Evolutionary conservation across 208 protist genomes (phyloP), one percentile per base, ranked within the genome.

Genomic region (Leishmania gerbilli): DNA sequence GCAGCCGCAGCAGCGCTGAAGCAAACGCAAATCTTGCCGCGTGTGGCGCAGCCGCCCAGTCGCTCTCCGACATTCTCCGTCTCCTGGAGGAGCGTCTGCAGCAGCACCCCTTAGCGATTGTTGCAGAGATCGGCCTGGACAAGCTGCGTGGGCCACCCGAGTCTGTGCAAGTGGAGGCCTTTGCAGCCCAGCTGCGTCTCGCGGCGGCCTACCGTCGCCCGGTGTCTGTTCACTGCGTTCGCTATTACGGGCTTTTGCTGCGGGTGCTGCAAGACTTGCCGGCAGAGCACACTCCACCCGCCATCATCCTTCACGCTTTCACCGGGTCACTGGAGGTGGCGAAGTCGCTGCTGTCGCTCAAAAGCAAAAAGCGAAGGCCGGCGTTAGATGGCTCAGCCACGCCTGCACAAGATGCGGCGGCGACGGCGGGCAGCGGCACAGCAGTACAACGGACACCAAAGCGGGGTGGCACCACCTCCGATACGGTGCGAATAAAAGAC

Each of bases 41-140:
- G 3, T 34, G 64, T 9, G 21, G 31, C n/a, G 24, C 2, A 31
- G 55, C 68, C 51, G 24, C 71, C 0, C 27, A 56, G 24, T 34
- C 74, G 7, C 55, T 91, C 9, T 64, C 81, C 2, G 77, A 85
- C 27, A 76, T 93, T 21, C 76, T 95, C 7, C n/a, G 31, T 8
- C 53, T 78, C 2, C 81, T 96, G n/a, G 89, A 94, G 77, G 40
- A 45, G 19, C 64, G 79, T 24, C 82, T 97, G 24, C 49, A 67
- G 15, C 56, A 37, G 15, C 84, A 87, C 74, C 93, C 92, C 7
- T 55, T 72, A 17, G 92, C 91, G 11, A 90, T 95, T 77, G 94
- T 97, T 21, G 92, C 87, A 2, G 94, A 97, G 75, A 96, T 97
- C 85, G 93, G 94, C 37, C 88, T 97, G 0, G 93, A 97, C 72